These are phyloP conservation scores for Oryza punctata DNA, from an alignment of 176 grass and related monocot species.

Conservation along the genomic window DNA sequence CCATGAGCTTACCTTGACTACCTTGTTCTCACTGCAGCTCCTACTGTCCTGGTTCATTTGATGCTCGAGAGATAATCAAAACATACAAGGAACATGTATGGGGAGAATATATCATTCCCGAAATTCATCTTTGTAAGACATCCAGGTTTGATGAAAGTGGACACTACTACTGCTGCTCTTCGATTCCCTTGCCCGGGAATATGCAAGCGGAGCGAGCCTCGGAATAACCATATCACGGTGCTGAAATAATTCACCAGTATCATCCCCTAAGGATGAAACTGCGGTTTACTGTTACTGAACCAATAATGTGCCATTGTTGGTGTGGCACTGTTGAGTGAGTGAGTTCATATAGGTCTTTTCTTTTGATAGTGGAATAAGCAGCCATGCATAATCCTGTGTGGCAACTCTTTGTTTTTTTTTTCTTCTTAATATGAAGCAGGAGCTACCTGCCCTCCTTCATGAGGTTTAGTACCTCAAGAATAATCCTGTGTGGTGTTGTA, in stretches of 20 bases:
- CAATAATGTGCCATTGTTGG: neutral
- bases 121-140: conserved; percentile 77
- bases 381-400: too few species aligned
- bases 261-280: neutral
- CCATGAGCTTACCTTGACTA: neutral
- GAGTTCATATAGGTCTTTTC: neutral
- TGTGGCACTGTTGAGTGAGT: neutral
- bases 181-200: conserved; percentile 53
- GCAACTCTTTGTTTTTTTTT: too few species aligned
- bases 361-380: too few species aligned
- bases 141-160: conserved; percentile 73
- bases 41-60: conserved; percentile 52
- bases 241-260: neutral
- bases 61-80: conserved; percentile 65
- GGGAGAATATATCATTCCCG: conserved; percentile 65
- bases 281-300: neutral
- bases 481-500: neutral
- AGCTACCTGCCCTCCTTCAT: too few species aligned
- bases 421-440: too few species aligned
- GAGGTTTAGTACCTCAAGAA: too few species aligned
- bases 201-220: conserved; percentile 1
- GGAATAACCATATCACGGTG: neutral
- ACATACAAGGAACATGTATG: conserved; percentile 59
- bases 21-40: conserved; percentile 36
- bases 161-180: conserved; percentile 83